phyloP scores from a whole-genome alignment of 371 early-diverging fungal species.

The Lichtheimia corymbifera region DNA sequence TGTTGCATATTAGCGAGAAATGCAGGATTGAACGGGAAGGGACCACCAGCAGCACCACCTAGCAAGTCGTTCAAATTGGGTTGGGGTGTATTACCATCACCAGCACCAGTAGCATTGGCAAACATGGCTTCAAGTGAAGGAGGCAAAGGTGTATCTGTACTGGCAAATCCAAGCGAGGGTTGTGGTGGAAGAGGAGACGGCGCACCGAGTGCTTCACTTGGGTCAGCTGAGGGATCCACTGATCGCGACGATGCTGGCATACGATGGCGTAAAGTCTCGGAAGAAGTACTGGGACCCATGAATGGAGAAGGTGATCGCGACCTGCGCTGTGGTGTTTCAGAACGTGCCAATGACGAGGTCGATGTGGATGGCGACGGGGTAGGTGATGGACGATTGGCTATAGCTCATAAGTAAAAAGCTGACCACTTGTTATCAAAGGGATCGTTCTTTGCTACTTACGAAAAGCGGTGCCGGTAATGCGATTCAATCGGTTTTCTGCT shows the following conservation, averaged over 20 bases:
- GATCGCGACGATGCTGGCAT: not conserved
- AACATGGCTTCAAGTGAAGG: slow-evolving; percentile 14
- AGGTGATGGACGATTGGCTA: slow-evolving; percentile 31
- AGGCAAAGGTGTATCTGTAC: slow-evolving; percentile 1
- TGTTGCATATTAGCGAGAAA: slow-evolving; percentile 34
- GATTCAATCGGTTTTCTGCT: slow-evolving; percentile 56
- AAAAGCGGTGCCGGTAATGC: slow-evolving; percentile 57
- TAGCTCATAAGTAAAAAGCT: not conserved
- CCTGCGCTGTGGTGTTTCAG: slow-evolving; percentile 11
- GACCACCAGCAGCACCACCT: slow-evolving; percentile 2
- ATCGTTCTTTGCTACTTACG: slow-evolving; percentile 24
- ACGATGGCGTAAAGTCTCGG: slow-evolving; percentile 15
- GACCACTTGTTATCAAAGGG: not conserved
- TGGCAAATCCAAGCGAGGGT: slow-evolving; percentile 4
- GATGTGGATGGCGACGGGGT: slow-evolving; percentile 38
- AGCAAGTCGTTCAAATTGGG: slow-evolving; percentile 22
- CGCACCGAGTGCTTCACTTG: slow-evolving; percentile 46
- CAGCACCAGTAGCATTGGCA: slow-evolving; percentile 10
- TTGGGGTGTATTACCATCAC: slow-evolving; percentile 9
- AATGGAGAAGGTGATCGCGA: slow-evolving; percentile 25
- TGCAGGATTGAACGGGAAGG: slow-evolving; percentile 30
- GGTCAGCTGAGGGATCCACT: slow-evolving; percentile 22
- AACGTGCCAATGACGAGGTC: slow-evolving; percentile 20
- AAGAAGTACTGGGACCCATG: slow-evolving; percentile 9
- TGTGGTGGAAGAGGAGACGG: slow-evolving; percentile 24